Evolutionary conservation across 805 yeast genomes (phyloP), one percentile per base, ranked within the genome.

Genomic region (Metschnikowia reukaufii): DNA sequence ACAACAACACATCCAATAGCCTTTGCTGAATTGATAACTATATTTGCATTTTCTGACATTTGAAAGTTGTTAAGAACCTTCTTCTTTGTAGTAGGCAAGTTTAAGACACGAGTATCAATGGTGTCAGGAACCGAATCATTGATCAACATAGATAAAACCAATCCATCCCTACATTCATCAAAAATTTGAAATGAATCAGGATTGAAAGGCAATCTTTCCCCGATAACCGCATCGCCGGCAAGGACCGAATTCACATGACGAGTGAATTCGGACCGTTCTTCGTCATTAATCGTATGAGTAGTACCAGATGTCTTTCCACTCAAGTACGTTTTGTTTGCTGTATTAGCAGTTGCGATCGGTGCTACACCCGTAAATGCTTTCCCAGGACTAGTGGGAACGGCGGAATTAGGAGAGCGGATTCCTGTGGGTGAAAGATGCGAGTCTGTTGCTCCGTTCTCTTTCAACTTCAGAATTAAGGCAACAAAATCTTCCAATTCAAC

Each of bases 1-100:
- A 94, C 98, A 41, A 94, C 98, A 48, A 94, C 87, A 77, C 97
- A 92, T 17, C 99, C 99, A 70, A 94, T 94, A 44, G 98, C 99
- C 72, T 94, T 94, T 25, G 99, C 99, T 2, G 99, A 94, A 68
- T 94, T 94, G 70, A 94, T 88, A 32, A 94, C 98, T 56, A 94
- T 91, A 70, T 94, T 94, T 44, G 98, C 97, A 69, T 94, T 94
- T 72, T 94, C 99, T 55, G 87, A 81, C 83, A 95, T 92, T 55
- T 91, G 94, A 77, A 94, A 94, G 63, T 89, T 88, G 75, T 94
- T 94, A 65, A 94, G 78, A 15, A 79, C 69, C 69, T 88, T 91
- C 49, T 86, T 86, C 57, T 78, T 78, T 13, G 65, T 63, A 65
- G 85, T 86, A 20, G 98, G 95, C 65, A 84, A 74, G 68, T 94